These are phyloP conservation scores for Eucalyptus erythrocorys DNA, from an alignment of 345 rosid species.

Conservation along the genomic window DNA sequence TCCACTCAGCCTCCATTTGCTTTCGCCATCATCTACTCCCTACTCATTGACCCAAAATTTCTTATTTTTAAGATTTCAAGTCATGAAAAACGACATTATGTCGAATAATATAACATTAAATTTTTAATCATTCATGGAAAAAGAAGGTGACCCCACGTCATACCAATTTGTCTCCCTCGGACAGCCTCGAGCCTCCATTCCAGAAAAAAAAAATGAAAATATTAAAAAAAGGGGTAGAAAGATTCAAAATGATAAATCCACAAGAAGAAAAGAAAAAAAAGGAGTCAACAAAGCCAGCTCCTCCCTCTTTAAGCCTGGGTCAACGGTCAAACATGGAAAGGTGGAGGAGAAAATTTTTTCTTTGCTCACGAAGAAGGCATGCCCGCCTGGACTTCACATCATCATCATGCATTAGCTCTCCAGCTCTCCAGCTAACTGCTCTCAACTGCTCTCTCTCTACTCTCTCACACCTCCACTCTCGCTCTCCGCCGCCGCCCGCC, in stretches of 20 bases:
- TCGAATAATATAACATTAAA: not conserved
- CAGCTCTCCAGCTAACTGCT: not conserved
- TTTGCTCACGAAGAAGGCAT: too few relatives aligned
- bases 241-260: not conserved
- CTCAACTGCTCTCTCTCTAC: not conserved
- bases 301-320: not conserved
- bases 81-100: rapidly evolving
- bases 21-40: not conserved
- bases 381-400: not conserved
- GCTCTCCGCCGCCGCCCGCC: not conserved
- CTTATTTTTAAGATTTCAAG: not conserved
- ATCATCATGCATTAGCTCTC: not conserved
- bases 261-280: too few relatives aligned
- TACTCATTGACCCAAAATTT: not conserved
- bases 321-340: not conserved
- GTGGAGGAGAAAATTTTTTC: not conserved
- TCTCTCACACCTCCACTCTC: not conserved
- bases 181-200: not conserved
- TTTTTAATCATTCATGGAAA: not conserved
- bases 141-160: not conserved
- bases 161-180: not conserved
- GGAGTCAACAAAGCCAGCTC: slow-evolving; percentile 4
- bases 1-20: not conserved
- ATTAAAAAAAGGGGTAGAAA: not conserved
- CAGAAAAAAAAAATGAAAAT: not conserved